A percentile compares a stretch with the other conserved stretches of the same genome.
These are phyloP conservation scores for Abrus pulchellus DNA, from an alignment of 306 rosid species.

Conservation along the genomic window DNA sequence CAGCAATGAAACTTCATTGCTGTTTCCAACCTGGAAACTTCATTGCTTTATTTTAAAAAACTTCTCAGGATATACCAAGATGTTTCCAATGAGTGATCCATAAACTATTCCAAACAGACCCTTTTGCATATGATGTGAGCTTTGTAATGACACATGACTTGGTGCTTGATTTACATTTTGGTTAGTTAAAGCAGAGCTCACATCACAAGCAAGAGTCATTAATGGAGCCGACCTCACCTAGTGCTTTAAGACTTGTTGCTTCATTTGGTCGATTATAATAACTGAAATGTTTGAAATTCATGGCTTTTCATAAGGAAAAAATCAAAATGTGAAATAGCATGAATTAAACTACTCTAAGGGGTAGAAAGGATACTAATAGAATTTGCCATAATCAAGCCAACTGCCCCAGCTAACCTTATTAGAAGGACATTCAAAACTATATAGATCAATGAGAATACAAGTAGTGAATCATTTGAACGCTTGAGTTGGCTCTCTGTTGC, in stretches of 20 bases:
- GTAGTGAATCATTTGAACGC: constrained; percentile 80
- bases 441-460: constrained; percentile 80
- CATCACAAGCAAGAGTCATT: too few species aligned
- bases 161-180: too few species aligned
- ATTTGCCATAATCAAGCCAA: constrained; percentile 93
- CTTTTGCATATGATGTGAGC: too few species aligned
- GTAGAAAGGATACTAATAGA: constrained; percentile 86
- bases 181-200: too few species aligned
- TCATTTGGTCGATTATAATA: constrained; percentile 24
- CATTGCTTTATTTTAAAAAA: too few species aligned
- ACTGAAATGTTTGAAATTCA: neutral
- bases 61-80: too few species aligned
- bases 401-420: constrained; percentile 77
- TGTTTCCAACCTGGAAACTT: too few species aligned
- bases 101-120: too few species aligned
- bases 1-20: too few species aligned
- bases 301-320: constrained; percentile 14
- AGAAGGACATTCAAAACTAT: constrained; percentile 76
- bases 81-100: too few species aligned
- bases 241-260: neutral
- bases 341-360: constrained; percentile 28
- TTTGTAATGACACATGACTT: too few species aligned
- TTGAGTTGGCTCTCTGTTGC: constrained; percentile 84
- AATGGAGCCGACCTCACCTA: too few species aligned
- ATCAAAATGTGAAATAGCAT: constrained; percentile 25